Percentiles rank a stretch among this genome's conserved stretches.
phyloP scores from a whole-genome alignment of 1,284 basidiomycete genomes.

The Malassezia psittaci region DNA sequence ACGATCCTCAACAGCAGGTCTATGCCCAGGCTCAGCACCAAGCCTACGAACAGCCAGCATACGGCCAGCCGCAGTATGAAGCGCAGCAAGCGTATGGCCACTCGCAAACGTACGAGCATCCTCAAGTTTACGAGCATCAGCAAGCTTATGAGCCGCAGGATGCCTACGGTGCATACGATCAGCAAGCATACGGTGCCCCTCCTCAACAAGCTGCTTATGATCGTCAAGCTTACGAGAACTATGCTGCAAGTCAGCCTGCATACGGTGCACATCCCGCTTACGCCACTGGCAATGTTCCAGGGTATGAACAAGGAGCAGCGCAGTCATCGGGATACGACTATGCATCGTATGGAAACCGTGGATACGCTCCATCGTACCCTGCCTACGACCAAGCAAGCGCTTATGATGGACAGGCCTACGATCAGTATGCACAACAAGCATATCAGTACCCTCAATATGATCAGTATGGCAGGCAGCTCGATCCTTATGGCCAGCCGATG shows the following conservation, averaged over 20 bases:
- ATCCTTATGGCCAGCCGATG: neutral
- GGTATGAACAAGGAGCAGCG: neutral
- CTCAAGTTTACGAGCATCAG: neutral
- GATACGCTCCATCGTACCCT: neutral
- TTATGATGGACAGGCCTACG: neutral
- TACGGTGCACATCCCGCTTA: neutral
- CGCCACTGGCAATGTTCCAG: neutral
- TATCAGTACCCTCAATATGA: neutral
- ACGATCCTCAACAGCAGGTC: neutral
- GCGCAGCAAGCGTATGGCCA: neutral
- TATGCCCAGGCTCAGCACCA: neutral
- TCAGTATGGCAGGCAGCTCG: neutral
- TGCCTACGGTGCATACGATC: neutral
- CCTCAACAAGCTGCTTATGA: conserved; percentile 1
- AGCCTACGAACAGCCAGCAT: neutral
- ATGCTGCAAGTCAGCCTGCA: neutral
- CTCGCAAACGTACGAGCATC: neutral
- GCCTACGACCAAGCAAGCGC: neutral
- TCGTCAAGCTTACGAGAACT: neutral
- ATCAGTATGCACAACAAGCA: conserved; percentile 2
- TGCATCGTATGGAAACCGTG: neutral
- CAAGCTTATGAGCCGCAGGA: neutral
- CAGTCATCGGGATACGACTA: conserved; percentile 1
- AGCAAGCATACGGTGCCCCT: neutral
- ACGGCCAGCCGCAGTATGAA: neutral